Evolutionary conservation across 768 basidiomycete species (phyloP), one percentile per base, ranked within the genome.

Genomic region (Xerocomellus dryophilus): DNA sequence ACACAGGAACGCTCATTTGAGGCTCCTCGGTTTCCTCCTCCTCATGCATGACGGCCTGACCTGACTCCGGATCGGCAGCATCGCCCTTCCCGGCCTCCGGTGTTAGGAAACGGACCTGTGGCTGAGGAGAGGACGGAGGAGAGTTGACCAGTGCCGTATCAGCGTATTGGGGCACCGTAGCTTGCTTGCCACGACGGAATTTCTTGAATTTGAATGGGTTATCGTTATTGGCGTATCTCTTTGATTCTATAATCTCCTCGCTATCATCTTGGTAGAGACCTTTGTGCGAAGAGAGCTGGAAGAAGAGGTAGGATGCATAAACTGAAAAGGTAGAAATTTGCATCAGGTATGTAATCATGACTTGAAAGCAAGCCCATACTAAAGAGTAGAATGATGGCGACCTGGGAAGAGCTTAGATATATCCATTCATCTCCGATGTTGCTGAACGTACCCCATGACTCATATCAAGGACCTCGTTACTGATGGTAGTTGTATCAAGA

Each of bases 221-320:
- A 49, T 73, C 70, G 45, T 72, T n/a, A n/a, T n/a, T n/a, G n/a
- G n/a, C 56, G 50, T 84, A 80, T 53, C 70, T 72, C 58, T 5
- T 66, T 23, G 61, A 81, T 76, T 56, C 59, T 54, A 7, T 60
- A 72, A 31, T 75, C 73, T 60, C 71, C 53, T 78, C 66, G 1
- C 58, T 60, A 17, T 70, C 69, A 27, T 79, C 75, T 43, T 80
- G 70, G 64, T 89, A 93, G 15, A 93, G 75, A 58, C 83, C 74
- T 5, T 84, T 81, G 66, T 93, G 90, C 0, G 90, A 90, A 73
- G 77, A 87, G 4, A 90, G 73, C 66, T 92, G 91, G 71, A 93
- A 93, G 56, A 88, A 68, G 17, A 93, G 78, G 61, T 89, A 91
- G n/a, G 76, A 78, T 2, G 61, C 66, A 62, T 94, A 93, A 55